Conservation (phyloP, 2,329 filamentous ascomycete species). For the Aspergillus piperis region DNA sequence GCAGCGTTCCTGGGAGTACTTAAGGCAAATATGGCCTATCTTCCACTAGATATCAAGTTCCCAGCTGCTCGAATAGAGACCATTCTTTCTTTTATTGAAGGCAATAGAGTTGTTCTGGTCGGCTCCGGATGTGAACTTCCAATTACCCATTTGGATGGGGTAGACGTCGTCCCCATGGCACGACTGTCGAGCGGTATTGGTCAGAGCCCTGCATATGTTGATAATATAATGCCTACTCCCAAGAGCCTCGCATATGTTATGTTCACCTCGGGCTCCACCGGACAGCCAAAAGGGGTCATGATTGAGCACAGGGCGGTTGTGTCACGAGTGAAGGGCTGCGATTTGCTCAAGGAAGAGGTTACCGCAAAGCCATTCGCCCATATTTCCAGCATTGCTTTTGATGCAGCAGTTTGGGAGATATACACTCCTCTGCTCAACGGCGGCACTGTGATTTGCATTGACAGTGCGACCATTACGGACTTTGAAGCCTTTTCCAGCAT, state of each 20-base stretch:
- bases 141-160: background rate
- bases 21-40: conserved; percentile 7
- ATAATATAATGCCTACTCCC: background rate
- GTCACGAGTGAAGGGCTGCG: background rate
- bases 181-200: background rate
- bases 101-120: background rate
- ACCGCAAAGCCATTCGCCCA: background rate
- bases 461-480: background rate
- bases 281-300: conserved; percentile 8
- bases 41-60: conserved; percentile 5
- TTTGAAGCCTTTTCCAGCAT: background rate
- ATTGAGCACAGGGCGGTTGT: conserved; percentile 1
- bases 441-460: conserved; percentile 1
- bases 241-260: conserved; percentile 4
- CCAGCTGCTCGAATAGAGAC: background rate
- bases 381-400: background rate
- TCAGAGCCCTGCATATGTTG: background rate
- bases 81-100: conserved; percentile 1
- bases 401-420: conserved; percentile 2
- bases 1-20: conserved; percentile 1
- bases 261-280: conserved; percentile 8
- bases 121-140: background rate
- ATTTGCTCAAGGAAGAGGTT: background rate
- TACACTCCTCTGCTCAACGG: conserved; percentile 1
- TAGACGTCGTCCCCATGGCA: background rate